A percentile compares a stretch with the other conserved stretches of the same genome.
phyloP scores from a whole-genome alignment of 768 basidiomycete genomes.

The Hericium rajendrae region DNA sequence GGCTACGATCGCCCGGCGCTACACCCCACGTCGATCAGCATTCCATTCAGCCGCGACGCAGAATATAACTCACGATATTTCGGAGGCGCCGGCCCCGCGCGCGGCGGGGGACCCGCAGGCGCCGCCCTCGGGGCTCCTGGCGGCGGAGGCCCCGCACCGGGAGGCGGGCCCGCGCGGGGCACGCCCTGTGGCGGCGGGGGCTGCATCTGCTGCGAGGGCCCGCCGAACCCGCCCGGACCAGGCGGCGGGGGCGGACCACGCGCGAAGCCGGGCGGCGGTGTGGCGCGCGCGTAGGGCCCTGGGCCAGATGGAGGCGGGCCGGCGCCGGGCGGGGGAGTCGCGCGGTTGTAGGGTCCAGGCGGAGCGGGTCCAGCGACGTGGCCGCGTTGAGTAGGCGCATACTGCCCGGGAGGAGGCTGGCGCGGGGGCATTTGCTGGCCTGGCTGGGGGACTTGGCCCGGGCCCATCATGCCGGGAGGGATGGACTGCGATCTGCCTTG shows the following conservation, averaged over 20 bases:
- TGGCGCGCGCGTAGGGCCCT: slow-evolving; percentile 28
- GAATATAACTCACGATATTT: slow-evolving; percentile 47
- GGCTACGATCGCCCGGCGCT: slow-evolving; percentile 89
- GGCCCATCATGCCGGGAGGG: neutral
- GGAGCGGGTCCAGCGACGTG: slow-evolving; percentile 14
- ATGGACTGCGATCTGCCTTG: neutral
- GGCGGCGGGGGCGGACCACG: slow-evolving; percentile 6
- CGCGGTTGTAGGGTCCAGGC: slow-evolving; percentile 22
- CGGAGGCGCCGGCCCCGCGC: slow-evolving; percentile 18
- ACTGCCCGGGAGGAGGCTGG: slow-evolving; percentile 30
- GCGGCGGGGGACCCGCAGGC: slow-evolving; percentile 3
- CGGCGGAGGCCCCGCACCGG: slow-evolving; percentile 23
- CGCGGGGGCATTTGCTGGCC: slow-evolving; percentile 14
- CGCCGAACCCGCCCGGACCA: neutral
- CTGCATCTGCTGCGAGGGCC: slow-evolving; percentile 3
- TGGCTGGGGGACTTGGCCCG: slow-evolving; percentile 1
- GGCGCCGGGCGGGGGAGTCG: slow-evolving; percentile 21
- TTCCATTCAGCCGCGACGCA: neutral
- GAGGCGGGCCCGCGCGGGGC: slow-evolving; percentile 1
- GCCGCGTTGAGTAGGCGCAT: slow-evolving; percentile 21
- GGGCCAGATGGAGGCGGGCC: slow-evolving; percentile 15
- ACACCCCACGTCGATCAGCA: slow-evolving; percentile 5
- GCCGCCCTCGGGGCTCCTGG: slow-evolving; percentile 9
- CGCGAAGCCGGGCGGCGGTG: slow-evolving; percentile 17
- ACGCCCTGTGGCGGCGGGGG: slow-evolving; percentile 5